Percentiles rank a stretch among this genome's conserved stretches.
phyloP scores from a whole-genome alignment of 805 yeast species.

The Hanseniaspora singularis region DNA sequence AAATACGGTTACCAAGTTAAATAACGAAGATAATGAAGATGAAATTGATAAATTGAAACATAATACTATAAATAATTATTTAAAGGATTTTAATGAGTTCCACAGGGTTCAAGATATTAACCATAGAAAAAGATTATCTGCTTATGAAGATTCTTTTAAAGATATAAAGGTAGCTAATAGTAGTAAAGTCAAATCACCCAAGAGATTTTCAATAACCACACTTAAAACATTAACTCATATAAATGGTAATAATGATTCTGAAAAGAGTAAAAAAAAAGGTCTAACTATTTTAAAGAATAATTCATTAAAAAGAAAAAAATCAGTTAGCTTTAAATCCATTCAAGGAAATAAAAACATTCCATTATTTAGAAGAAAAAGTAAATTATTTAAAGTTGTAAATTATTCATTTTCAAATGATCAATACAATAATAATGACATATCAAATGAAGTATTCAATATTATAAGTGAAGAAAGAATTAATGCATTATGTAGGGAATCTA shows the following conservation, averaged over 20 bases:
- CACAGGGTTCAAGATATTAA: constrained; percentile 18
- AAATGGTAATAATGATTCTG: too few species aligned
- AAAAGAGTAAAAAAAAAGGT: too few species aligned
- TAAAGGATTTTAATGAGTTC: constrained; percentile 17
- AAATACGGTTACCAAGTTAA: constrained; percentile 15
- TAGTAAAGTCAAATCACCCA: neutral
- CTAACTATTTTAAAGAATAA: neutral
- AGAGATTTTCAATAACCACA: neutral
- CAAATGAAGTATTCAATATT: neutral
- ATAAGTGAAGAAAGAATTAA: constrained; percentile 2
- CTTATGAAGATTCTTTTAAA: neutral
- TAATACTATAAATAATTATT: constrained; percentile 6
- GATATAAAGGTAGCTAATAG: neutral
- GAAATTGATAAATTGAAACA: neutral
- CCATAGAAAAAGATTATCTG: constrained; percentile 16
- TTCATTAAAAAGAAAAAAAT: constrained; percentile 9
- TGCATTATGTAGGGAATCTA: neutral
- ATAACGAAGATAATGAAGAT: neutral
- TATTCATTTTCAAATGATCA: neutral
- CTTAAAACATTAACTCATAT: neutral
- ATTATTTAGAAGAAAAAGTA: constrained; percentile 5
- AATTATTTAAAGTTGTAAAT: neutral
- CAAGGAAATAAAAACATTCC: neutral
- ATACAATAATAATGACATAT: neutral
- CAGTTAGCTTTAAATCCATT: constrained; percentile 2